Evolutionary conservation across 495 filamentous ascomycete genomes (phyloP), one percentile per base, ranked within the genome.

Genomic region (Hyaloscypha finlandica): DNA sequence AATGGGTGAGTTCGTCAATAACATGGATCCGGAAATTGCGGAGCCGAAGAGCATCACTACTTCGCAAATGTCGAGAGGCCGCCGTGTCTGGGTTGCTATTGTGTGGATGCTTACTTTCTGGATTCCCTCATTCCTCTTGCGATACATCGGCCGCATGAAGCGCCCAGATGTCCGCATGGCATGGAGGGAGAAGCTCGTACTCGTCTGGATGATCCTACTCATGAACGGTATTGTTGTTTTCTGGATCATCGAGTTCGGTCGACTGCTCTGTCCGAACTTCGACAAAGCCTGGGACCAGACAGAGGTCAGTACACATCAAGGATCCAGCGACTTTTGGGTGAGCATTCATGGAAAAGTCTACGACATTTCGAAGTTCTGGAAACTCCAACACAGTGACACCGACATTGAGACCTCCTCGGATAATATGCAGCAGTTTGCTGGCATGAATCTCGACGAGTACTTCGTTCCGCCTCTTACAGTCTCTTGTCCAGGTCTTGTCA

Each of bases 111-210:
- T 94, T 57, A 98, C 95, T 2, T 98, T 92, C 73, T 98, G 92
- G 93, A 96, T 97, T 68, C 95, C 95, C 1, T 97, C 94, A 2
- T 93, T 93, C 59, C 60, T 88, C 0, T 84, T 99, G 2, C 81
- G 82, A n/a, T 90, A 84, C 61, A 70, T 98, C 68, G 95, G 95
- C 20, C 90, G 95, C 22, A 99, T 98, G 95, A 97, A 97, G 79
- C 88, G 95, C 52, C 95, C 95, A 2, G 95, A 99, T 78, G 91
- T 99, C 52, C 90, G 95, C 1, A 90, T 98, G 86, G 95, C 95
- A 6, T 99, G 95, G 95, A 70, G 70, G 74, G 95, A 99, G 72
- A 99, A 99, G 78, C 45, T 99, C 48, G 88, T 97, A 6, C 81
- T 99, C 11, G 85, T 92, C 31, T 77, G 90, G 37, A 65, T 97